Conservation (phyloP, 2,329 filamentous ascomycete species). For the Cucurbitaria berberidis region DNA sequence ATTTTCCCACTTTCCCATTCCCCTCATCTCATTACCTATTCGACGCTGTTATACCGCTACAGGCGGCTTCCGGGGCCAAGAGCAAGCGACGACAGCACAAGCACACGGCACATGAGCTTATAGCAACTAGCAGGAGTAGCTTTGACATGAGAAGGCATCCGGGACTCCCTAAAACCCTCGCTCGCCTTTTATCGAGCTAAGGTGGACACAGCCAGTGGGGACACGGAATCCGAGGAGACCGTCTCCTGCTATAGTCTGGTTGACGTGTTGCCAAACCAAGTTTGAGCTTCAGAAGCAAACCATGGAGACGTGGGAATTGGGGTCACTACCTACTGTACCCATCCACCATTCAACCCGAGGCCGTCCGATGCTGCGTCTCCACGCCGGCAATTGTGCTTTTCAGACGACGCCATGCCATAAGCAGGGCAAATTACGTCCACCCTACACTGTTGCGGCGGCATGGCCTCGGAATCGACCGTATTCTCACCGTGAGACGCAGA, state of each 20-base stretch:
- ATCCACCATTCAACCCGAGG: no score
- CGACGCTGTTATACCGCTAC: constrained; percentile 7
- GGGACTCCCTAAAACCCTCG: background rate
- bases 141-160: no score
- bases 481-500: no score
- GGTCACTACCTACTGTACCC: no score
- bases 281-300: constrained; percentile 2
- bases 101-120: constrained; percentile 11
- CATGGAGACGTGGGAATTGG: no score
- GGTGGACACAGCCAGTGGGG: background rate
- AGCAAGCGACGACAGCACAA: constrained; percentile 1
- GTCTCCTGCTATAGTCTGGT: constrained; percentile 8
- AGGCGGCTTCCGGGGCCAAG: constrained; percentile 11
- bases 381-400: constrained; percentile 5
- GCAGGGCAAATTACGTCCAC: constrained; percentile 6
- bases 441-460: background rate
- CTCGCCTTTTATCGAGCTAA: background rate
- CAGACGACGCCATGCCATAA: constrained; percentile 1
- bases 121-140: background rate
- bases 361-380: no score
- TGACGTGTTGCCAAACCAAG: constrained; percentile 4
- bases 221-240: background rate
- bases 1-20: constrained; percentile 10
- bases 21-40: background rate
- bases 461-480: background rate